These are phyloP conservation scores for Oxalis stricta DNA, from an alignment of 441 rosid genomes.

Conservation along the genomic window DNA sequence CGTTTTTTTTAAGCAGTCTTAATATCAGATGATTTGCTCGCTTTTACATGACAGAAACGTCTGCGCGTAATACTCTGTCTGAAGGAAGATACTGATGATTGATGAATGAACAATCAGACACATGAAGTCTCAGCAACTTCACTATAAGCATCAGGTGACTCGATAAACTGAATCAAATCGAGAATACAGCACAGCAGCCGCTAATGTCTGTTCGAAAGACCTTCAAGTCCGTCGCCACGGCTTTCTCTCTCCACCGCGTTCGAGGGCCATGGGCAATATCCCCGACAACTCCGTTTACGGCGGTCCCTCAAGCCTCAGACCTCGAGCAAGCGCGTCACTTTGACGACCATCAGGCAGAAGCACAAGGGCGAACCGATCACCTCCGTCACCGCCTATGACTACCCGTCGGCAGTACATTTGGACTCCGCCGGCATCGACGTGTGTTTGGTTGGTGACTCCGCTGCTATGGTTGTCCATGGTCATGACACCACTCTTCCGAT, in stretches of 20 bases:
- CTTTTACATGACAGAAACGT: too few relatives aligned
- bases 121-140: too few relatives aligned
- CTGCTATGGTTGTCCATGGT: constrained; percentile 93
- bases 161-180: too few relatives aligned
- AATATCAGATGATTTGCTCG: too few relatives aligned
- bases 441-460: constrained; percentile 85
- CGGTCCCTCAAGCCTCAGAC: constrained; percentile 53
- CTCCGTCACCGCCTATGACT: constrained; percentile 78
- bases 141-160: too few relatives aligned
- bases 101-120: too few relatives aligned
- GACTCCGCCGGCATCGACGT: constrained; percentile 76
- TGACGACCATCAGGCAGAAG: constrained; percentile 48
- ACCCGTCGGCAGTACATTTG: constrained; percentile 80
- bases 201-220: too few relatives aligned
- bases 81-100: too few relatives aligned
- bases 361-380: constrained; percentile 63
- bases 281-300: constrained; percentile 75
- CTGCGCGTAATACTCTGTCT: too few relatives aligned
- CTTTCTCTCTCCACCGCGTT: constrained; percentile 6
- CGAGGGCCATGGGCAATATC: constrained; percentile 58
- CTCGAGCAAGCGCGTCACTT: constrained; percentile 50
- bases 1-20: too few relatives aligned
- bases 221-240: neutral
- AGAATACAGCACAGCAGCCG: too few relatives aligned
- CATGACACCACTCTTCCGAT: constrained; percentile 88